Conservation (phyloP, 129 eudicot genomes). For the Rutidosis leptorrhynchoides region DNA sequence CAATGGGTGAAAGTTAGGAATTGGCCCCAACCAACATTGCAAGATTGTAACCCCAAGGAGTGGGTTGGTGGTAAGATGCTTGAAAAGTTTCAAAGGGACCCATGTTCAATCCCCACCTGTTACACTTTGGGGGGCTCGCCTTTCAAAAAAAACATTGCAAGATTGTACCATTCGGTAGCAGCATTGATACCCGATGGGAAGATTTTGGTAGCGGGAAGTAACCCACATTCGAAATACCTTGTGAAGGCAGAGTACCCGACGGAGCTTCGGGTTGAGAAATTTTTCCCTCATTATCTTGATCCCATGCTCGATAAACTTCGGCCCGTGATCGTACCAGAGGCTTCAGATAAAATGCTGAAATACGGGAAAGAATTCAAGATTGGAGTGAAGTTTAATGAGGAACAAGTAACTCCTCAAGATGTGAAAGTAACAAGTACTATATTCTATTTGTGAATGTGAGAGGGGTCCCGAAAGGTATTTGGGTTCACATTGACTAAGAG, state of each 20-base stretch:
- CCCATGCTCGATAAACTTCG: conserved; percentile 28
- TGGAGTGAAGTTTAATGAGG: background rate
- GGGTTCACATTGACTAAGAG: conserved; percentile 58
- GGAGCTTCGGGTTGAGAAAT: conserved; percentile 73
- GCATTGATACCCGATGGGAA: conserved; percentile 59
- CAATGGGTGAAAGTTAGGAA: conserved; percentile 40
- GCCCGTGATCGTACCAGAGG: conserved; percentile 31
- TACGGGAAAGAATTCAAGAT: conserved; percentile 39
- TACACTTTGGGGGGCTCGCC: no score
- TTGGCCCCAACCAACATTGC: conserved; percentile 49
- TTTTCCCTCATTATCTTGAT: conserved; percentile 72
- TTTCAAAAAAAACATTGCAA: no score
- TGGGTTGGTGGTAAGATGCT: no score
- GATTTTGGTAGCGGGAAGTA: conserved; percentile 74
- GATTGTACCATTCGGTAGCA: conserved; percentile 79
- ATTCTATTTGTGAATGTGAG: conserved; percentile 51
- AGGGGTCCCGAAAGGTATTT: conserved; percentile 63
- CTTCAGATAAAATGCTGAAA: conserved; percentile 28
- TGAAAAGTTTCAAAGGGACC: no score
- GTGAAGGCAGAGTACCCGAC: conserved; percentile 42
- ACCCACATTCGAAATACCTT: conserved; percentile 47
- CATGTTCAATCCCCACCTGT: no score
- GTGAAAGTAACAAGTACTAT: conserved; percentile 60
- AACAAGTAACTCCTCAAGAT: conserved; percentile 8
- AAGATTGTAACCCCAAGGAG: no score